Conservation (phyloP, 192 early-diverging fungal species). For the Linnemannia elongata region DNA sequence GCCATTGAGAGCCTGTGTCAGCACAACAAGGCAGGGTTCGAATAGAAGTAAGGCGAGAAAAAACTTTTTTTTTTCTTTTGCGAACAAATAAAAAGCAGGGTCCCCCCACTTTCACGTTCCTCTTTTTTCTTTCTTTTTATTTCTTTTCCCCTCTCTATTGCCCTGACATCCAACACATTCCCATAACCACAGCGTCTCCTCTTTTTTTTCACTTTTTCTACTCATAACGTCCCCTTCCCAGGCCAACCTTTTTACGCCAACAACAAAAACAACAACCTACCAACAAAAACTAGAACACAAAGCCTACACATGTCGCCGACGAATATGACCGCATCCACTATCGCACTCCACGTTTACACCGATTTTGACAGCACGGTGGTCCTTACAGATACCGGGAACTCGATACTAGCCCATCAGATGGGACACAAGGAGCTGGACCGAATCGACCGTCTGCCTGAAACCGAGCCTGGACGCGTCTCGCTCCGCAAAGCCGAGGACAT, state of each 20-base stretch:
- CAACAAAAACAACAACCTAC: not conserved
- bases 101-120: not conserved
- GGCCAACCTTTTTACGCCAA: not conserved
- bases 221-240: not conserved
- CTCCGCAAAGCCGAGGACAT: constrained; percentile 49
- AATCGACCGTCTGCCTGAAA: constrained; percentile 34
- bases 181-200: not conserved
- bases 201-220: not conserved
- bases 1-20: not conserved
- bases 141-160: constrained; percentile 4
- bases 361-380: constrained; percentile 46
- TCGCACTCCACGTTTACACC: constrained; percentile 28
- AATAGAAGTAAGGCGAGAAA: not conserved
- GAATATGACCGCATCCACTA: not conserved
- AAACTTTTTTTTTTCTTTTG: not conserved
- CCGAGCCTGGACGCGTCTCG: constrained; percentile 4
- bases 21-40: not conserved
- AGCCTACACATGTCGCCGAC: constrained; percentile 14
- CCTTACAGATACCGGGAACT: constrained; percentile 25
- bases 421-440: constrained; percentile 30
- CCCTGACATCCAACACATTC: not conserved
- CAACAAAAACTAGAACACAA: not conserved
- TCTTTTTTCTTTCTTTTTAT: not conserved
- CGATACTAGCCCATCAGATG: constrained; percentile 24
- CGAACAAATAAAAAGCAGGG: not conserved